Percentiles rank a stretch among this genome's conserved stretches.
Evolutionary conservation across 257 asterid genomes (phyloP).

Genomic region (Solanum rostratum): DNA sequence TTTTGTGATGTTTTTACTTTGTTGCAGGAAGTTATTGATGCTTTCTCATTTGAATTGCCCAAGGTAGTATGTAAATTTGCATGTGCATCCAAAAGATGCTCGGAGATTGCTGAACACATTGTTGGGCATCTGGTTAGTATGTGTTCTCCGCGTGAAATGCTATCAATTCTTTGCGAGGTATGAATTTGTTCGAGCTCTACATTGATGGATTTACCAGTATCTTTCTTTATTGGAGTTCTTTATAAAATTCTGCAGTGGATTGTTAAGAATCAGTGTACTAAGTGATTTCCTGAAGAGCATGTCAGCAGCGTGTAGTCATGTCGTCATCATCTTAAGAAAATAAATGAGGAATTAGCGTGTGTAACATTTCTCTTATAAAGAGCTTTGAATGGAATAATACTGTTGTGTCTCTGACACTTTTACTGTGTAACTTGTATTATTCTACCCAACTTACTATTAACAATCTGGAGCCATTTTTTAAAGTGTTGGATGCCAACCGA

Average conservation of each 20-base stretch:
- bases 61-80: conserved; percentile 49
- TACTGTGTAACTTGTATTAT: not conserved
- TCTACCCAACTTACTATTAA: not conserved
- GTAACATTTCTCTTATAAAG: not conserved
- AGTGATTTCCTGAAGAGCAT: not conserved
- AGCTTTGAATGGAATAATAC: not conserved
- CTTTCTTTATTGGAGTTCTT: not conserved
- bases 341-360: not conserved
- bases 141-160: conserved; percentile 81
- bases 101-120: conserved; percentile 34
- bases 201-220: not conserved
- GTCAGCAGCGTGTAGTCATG: not conserved
- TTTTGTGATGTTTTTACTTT: not conserved
- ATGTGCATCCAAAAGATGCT: conserved; percentile 46
- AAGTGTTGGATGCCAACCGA: not conserved
- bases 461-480: not conserved
- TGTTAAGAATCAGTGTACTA: not conserved
- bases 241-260: not conserved
- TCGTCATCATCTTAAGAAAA: not conserved
- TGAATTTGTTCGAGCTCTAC: not conserved
- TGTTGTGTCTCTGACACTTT: not conserved
- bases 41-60: conserved; percentile 64
- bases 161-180: conserved; percentile 72
- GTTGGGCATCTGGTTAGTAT: conserved; percentile 32
- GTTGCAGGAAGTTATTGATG: conserved; percentile 57